Evolutionary conservation across 768 basidiomycete genomes (phyloP).

Genomic region (Pulveroboletus sp.): DNA sequence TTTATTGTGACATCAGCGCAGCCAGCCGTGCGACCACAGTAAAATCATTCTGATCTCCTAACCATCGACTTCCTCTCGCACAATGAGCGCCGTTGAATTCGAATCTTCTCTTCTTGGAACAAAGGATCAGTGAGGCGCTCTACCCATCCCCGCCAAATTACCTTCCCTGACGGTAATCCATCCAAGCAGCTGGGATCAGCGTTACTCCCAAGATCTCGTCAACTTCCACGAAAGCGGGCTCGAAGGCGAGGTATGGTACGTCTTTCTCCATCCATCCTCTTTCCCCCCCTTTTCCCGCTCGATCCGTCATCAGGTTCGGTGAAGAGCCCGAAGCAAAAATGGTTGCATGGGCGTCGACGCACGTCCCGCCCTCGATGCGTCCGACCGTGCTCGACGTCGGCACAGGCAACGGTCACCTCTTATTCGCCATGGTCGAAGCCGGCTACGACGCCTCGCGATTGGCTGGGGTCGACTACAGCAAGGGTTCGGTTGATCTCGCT

Average conservation of each 20-base stretch:
- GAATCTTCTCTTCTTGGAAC: slow-evolving; percentile 74
- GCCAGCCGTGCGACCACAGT: too few relatives aligned
- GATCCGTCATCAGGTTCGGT: slow-evolving; percentile 61
- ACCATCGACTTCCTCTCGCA: not conserved
- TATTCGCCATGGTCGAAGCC: slow-evolving; percentile 65
- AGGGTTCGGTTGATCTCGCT: slow-evolving; percentile 64
- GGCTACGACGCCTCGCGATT: slow-evolving; percentile 54
- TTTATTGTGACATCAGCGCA: too few relatives aligned
- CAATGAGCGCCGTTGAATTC: slow-evolving; percentile 44
- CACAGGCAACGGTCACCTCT: slow-evolving; percentile 73
- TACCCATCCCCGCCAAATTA: not conserved
- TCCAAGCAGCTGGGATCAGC: slow-evolving; percentile 64
- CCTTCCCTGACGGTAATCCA: not conserved
- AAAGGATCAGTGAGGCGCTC: slow-evolving; percentile 62
- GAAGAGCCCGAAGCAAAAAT: slow-evolving; percentile 72
- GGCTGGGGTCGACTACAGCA: slow-evolving; percentile 74
- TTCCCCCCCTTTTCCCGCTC: not conserved
- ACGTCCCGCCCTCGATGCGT: slow-evolving; percentile 45
- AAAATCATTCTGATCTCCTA: not conserved
- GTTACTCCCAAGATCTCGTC: slow-evolving; percentile 65
- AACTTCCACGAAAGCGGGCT: slow-evolving; percentile 78
- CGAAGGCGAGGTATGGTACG: slow-evolving; percentile 82
- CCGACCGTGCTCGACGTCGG: slow-evolving; percentile 73
- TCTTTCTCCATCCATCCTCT: not conserved
- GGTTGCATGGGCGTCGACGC: slow-evolving; percentile 63